Conservation (phyloP, 352 stramenopile genomes). For the Globisporangium spiculum region DNA sequence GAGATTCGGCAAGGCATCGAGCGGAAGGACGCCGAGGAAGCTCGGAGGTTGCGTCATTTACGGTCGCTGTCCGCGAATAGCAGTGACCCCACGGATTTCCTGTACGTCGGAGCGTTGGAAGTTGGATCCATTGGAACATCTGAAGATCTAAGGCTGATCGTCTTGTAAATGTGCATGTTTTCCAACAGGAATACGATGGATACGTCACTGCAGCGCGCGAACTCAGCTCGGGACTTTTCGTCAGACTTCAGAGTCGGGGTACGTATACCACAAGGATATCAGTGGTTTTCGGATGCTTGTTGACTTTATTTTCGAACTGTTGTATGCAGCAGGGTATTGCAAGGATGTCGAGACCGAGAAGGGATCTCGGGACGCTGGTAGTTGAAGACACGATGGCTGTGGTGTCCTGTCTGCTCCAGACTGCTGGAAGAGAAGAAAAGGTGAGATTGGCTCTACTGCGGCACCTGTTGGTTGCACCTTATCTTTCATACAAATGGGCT, state of each 20-base stretch:
- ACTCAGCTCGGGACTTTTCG: conserved; percentile 44
- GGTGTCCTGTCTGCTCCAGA: conserved; percentile 76
- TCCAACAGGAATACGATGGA: not conserved
- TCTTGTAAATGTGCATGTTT: not conserved
- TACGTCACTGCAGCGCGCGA: conserved; percentile 23
- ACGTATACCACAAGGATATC: not conserved
- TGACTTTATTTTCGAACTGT: not conserved
- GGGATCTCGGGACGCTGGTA: conserved; percentile 48
- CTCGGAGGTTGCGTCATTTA: conserved; percentile 25
- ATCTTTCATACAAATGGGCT: not conserved
- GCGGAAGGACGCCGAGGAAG: conserved; percentile 26
- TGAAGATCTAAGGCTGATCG: too few species aligned
- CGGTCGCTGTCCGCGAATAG: conserved; percentile 25
- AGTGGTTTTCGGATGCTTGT: not conserved
- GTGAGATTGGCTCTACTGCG: conserved; percentile 10
- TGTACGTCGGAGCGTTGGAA: conserved; percentile 3
- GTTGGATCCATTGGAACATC: too few species aligned
- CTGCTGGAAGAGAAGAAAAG: conserved; percentile 72
- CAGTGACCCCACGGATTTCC: conserved; percentile 10
- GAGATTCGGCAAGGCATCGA: conserved; percentile 53
- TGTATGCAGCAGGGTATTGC: conserved; percentile 11
- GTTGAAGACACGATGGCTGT: conserved; percentile 73
- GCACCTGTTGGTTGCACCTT: not conserved
- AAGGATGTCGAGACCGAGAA: conserved; percentile 27
- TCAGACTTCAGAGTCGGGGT: conserved; percentile 32